Percentiles rank a stretch among this genome's conserved stretches.
Conservation (phyloP, 2,329 filamentous ascomycete species). For the Didymella exigua region DNA sequence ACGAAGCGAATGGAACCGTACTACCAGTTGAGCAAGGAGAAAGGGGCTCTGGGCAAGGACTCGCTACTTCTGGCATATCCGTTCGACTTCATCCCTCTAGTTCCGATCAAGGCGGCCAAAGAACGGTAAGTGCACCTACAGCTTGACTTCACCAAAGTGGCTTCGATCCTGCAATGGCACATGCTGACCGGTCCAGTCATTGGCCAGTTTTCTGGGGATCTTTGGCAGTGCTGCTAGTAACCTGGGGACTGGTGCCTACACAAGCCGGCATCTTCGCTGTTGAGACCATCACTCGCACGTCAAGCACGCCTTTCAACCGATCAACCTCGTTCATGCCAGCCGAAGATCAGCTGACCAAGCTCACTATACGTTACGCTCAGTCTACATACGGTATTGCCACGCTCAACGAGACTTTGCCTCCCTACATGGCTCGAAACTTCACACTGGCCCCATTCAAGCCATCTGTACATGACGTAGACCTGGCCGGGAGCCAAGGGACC, state of each 20-base stretch:
- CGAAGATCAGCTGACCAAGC: slow-evolving; percentile 29
- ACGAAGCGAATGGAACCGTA: slow-evolving; percentile 65
- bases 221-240: slow-evolving; percentile 57
- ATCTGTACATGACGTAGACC: slow-evolving; percentile 9
- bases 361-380: slow-evolving; percentile 52
- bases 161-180: too few species aligned
- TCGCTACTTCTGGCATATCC: slow-evolving; percentile 63
- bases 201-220: slow-evolving; percentile 60
- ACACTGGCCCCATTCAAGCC: slow-evolving; percentile 53
- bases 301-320: slow-evolving; percentile 7
- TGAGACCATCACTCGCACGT: slow-evolving; percentile 30
- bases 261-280: slow-evolving; percentile 61
- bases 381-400: slow-evolving; percentile 55
- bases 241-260: slow-evolving; percentile 61
- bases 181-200: slow-evolving; percentile 49
- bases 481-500: slow-evolving; percentile 8
- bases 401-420: slow-evolving; percentile 53
- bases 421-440: slow-evolving; percentile 53
- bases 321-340: slow-evolving; percentile 38
- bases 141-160: too few species aligned
- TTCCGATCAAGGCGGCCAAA: slow-evolving; percentile 51
- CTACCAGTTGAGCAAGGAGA: slow-evolving; percentile 59
- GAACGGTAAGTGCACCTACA: slow-evolving; percentile 38
- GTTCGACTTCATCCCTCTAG: slow-evolving; percentile 53
- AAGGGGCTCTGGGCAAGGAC: slow-evolving; percentile 52